phyloP scores from a whole-genome alignment of 2,329 filamentous ascomycete species.

The Akanthomyces dipterigenus region DNA sequence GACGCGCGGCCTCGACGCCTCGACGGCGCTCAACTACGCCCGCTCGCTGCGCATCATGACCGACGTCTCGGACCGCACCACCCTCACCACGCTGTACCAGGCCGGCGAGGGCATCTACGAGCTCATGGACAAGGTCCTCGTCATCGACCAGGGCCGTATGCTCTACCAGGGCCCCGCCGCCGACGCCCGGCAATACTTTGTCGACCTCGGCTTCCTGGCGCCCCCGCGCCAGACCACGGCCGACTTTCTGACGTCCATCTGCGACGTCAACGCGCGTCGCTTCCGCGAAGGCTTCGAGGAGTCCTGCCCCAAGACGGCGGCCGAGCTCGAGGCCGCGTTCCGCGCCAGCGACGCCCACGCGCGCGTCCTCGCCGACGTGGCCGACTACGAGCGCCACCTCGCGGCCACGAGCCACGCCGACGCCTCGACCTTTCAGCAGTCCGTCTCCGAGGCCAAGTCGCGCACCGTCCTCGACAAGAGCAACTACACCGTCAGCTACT shows the following conservation, averaged over 20 bases:
- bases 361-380: slow-evolving; percentile 52
- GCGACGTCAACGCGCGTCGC: slow-evolving; percentile 61
- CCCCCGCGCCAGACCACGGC: slow-evolving; percentile 64
- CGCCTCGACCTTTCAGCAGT: slow-evolving; percentile 58
- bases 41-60: slow-evolving; percentile 67
- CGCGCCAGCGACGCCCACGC: slow-evolving; percentile 53
- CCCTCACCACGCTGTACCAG: slow-evolving; percentile 37
- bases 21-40: slow-evolving; percentile 71
- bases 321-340: slow-evolving; percentile 62
- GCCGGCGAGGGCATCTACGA: slow-evolving; percentile 38
- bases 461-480: slow-evolving; percentile 61
- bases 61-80: slow-evolving; percentile 59
- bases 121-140: slow-evolving; percentile 70
- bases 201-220: slow-evolving; percentile 65
- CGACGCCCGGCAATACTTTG: slow-evolving; percentile 61
- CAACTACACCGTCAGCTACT: slow-evolving; percentile 69
- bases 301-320: slow-evolving; percentile 59
- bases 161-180: slow-evolving; percentile 63
- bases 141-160: slow-evolving; percentile 63
- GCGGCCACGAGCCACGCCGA: slow-evolving; percentile 50
- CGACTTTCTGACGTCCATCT: slow-evolving; percentile 74
- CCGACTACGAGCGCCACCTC: slow-evolving; percentile 36
- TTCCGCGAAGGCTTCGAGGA: slow-evolving; percentile 59
- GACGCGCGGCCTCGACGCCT: slow-evolving; percentile 72
- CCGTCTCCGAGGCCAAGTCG: slow-evolving; percentile 64